Percentiles rank a stretch among this genome's conserved stretches.
phyloP scores from a whole-genome alignment of 352 stramenopile species.

The Paralagenidium karlingii region DNA sequence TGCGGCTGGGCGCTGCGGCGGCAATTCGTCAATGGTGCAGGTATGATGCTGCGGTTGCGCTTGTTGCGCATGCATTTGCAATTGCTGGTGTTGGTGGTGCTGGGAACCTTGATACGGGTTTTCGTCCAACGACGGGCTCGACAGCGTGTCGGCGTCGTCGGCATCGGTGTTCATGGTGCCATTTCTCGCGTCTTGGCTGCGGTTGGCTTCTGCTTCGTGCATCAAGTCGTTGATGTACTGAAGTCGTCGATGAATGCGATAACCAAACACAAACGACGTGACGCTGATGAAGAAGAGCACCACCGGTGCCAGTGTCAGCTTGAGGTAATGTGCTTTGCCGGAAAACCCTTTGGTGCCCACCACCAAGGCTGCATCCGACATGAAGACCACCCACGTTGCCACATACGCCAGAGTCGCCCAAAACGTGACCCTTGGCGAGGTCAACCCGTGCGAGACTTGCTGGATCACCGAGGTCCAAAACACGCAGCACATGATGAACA shows the following conservation, averaged over 20 bases:
- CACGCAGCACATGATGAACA: conserved; percentile 18
- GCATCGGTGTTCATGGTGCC: too few relatives aligned
- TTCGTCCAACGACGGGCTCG: too few relatives aligned
- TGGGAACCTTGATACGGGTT: too few relatives aligned
- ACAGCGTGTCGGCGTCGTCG: too few relatives aligned
- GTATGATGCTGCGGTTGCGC: too few relatives aligned
- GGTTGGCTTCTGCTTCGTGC: too few relatives aligned
- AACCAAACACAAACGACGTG: conserved; percentile 19
- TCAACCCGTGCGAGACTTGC: too few relatives aligned
- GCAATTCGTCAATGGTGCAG: too few relatives aligned
- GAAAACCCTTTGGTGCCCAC: conserved; percentile 25
- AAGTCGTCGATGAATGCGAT: conserved; percentile 16
- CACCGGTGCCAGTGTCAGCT: conserved; percentile 16
- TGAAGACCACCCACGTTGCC: conserved; percentile 21
- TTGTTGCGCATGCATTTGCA: too few relatives aligned
- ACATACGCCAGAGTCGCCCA: conserved; percentile 10
- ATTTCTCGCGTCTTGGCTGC: too few relatives aligned
- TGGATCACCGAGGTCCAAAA: conserved; percentile 1
- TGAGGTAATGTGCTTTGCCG: conserved; percentile 12
- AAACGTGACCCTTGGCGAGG: not conserved
- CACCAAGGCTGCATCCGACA: conserved; percentile 15
- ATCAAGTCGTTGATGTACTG: conserved; percentile 1
- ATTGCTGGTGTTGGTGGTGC: too few relatives aligned
- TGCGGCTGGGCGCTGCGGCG: too few relatives aligned
- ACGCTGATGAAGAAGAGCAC: conserved; percentile 23